A percentile compares a stretch with the other conserved stretches of the same genome.
These are phyloP conservation scores for Arthroderma sp. DNA, from an alignment of 2,329 filamentous ascomycete genomes.

Conservation along the genomic window DNA sequence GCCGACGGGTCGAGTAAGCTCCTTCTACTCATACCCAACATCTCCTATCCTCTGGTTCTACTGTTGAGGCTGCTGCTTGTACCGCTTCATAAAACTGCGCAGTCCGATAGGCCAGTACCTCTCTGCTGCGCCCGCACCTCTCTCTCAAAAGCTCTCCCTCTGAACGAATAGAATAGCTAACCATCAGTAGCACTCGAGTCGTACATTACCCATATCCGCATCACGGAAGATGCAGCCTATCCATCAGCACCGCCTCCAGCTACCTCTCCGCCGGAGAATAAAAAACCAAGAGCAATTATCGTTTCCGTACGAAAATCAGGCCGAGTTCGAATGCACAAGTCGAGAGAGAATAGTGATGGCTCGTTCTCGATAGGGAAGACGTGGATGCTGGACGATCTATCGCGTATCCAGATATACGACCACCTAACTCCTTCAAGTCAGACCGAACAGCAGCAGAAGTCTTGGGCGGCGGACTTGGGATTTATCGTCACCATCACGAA, in stretches of 20 bases:
- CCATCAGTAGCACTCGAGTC: slow-evolving; percentile 51
- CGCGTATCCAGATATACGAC: slow-evolving; percentile 69
- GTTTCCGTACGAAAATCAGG: slow-evolving; percentile 87
- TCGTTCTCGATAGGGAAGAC: slow-evolving; percentile 97
- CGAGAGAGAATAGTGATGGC: slow-evolving; percentile 85
- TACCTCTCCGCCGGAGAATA: slow-evolving; percentile 56
- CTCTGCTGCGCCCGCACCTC: neutral
- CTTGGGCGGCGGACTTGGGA: slow-evolving; percentile 72
- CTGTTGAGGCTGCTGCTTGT: neutral
- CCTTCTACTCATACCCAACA: neutral
- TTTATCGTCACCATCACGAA: slow-evolving; percentile 85
- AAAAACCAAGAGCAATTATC: slow-evolving; percentile 85
- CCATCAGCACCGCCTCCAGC: slow-evolving; percentile 77
- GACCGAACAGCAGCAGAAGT: slow-evolving; percentile 49
- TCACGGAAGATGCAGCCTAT: slow-evolving; percentile 73
- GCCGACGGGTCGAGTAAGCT: slow-evolving; percentile 67
- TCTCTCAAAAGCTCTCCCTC: neutral
- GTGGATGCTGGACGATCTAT: slow-evolving; percentile 88
- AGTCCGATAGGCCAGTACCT: neutral
- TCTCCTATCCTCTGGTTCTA: neutral
- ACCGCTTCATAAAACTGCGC: neutral
- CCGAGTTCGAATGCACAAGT: slow-evolving; percentile 89
- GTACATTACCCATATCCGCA: slow-evolving; percentile 93
- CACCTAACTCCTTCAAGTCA: slow-evolving; percentile 46
- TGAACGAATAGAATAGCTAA: neutral